These are phyloP conservation scores for Quercus dentata DNA, from an alignment of 306 rosid species.

Conservation along the genomic window DNA sequence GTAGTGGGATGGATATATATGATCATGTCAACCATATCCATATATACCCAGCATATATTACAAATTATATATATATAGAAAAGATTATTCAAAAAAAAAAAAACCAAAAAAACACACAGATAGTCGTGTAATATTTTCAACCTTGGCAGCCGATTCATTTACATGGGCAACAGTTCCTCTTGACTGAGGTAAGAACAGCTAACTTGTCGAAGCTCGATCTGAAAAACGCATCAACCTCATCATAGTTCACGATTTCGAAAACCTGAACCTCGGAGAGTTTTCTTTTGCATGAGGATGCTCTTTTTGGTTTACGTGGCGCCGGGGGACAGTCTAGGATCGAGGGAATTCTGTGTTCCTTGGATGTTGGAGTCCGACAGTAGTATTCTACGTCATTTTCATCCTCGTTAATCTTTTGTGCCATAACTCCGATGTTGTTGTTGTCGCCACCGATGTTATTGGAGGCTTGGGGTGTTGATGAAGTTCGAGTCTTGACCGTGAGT, in stretches of 20 bases:
- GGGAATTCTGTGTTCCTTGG: constrained; percentile 40
- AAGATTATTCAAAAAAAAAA: too few species aligned
- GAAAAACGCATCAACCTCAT: constrained; percentile 48
- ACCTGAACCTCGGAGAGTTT: constrained; percentile 40
- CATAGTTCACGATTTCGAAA: constrained; percentile 35
- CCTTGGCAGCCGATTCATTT: constrained; percentile 18
- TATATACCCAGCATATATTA: neutral
- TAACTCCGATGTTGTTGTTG: neutral
- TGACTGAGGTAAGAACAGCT: constrained; percentile 4
- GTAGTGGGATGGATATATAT: neutral
- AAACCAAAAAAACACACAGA: neutral
- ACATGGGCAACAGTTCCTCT: constrained; percentile 43
- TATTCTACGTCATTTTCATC: neutral
- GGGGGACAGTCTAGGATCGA: constrained; percentile 42
- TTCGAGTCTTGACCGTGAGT: constrained; percentile 17
- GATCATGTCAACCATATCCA: too few species aligned
- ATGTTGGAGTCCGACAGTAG: constrained; percentile 44
- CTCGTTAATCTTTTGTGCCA: too few species aligned
- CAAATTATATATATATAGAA: neutral
- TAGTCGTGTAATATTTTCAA: neutral
- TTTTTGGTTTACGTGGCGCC: constrained; percentile 47
- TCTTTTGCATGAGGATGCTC: constrained; percentile 36
- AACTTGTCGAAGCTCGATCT: constrained; percentile 28
- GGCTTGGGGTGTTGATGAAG: neutral
- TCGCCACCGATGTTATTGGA: neutral